A percentile compares a stretch with the other conserved stretches of the same genome.
These are phyloP conservation scores for Clitopilus passeckerianus DNA, from an alignment of 768 basidiomycete species.

Conservation along the genomic window DNA sequence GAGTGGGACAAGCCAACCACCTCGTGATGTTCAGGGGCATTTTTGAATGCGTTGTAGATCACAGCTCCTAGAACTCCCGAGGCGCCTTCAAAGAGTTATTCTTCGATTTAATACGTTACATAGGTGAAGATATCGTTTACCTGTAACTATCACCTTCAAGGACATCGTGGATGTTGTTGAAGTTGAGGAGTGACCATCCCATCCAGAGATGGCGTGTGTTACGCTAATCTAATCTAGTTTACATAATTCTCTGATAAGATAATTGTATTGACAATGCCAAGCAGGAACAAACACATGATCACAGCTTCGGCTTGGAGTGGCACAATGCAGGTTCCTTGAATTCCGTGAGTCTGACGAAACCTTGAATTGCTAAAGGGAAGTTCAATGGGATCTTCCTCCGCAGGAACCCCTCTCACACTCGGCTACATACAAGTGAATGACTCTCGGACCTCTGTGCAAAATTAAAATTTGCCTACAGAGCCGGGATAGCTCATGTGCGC, in stretches of 20 bases:
- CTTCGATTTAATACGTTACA: not conserved
- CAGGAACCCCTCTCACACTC: not conserved
- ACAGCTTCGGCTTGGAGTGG: not conserved
- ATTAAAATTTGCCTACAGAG: not conserved
- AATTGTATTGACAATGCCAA: not conserved
- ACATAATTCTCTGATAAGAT: not conserved
- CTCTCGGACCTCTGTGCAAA: not conserved
- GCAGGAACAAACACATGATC: not conserved
- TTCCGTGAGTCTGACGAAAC: too few species aligned
- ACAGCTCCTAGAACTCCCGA: slow-evolving; percentile 89
- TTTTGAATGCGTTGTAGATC: slow-evolving; percentile 62
- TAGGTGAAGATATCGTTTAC: slow-evolving; percentile 21
- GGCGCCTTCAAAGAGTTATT: slow-evolving; percentile 54
- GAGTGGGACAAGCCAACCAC: slow-evolving; percentile 73
- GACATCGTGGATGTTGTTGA: slow-evolving; percentile 13
- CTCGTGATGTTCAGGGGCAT: slow-evolving; percentile 23
- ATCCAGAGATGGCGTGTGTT: too few species aligned
- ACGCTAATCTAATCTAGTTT: not conserved
- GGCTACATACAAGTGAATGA: not conserved
- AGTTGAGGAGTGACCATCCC: not conserved
- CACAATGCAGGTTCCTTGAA: not conserved
- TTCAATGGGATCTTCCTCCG: not conserved
- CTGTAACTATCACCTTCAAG: slow-evolving; percentile 57
- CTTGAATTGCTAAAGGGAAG: not conserved
- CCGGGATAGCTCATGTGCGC: not conserved